Percentiles rank a stretch among this genome's conserved stretches.
phyloP scores from a whole-genome alignment of 805 yeast species.

The Ogataea dorogensis region DNA sequence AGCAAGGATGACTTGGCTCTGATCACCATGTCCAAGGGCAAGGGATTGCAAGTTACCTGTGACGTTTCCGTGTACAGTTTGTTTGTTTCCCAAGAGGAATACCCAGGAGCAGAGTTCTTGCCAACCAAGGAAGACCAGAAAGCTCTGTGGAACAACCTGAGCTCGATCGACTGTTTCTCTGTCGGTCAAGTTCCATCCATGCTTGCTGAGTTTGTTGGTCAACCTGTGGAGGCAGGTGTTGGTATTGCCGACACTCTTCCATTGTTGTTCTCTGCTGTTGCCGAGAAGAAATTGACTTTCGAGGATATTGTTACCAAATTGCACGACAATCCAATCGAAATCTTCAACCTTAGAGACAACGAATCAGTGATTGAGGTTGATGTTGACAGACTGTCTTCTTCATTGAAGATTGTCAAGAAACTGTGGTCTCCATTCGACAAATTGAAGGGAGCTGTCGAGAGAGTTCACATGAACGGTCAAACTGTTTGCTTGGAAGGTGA shows the following conservation, averaged over 20 bases:
- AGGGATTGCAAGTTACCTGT: conserved; percentile 80
- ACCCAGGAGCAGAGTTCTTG: conserved; percentile 67
- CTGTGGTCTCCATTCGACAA: conserved; percentile 56
- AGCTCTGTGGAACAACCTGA: conserved; percentile 76
- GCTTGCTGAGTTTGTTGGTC: conserved; percentile 63
- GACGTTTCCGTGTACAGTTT: conserved; percentile 82
- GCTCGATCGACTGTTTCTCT: conserved; percentile 79
- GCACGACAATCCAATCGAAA: conserved; percentile 76
- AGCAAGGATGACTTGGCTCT: conserved; percentile 78
- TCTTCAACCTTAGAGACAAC: conserved; percentile 81
- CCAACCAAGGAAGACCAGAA: conserved; percentile 81
- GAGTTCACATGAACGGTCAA: conserved; percentile 76
- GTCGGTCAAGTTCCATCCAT: conserved; percentile 76
- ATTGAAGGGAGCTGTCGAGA: conserved; percentile 80
- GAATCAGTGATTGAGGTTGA: conserved; percentile 80
- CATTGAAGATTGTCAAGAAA: conserved; percentile 38
- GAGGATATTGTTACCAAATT: conserved; percentile 70
- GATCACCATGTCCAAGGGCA: conserved; percentile 80
- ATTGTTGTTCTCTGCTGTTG: conserved; percentile 75
- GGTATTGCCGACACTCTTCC: conserved; percentile 84
- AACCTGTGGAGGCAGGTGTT: conserved; percentile 62
- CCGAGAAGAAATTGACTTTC: conserved; percentile 65
- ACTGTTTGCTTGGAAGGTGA: conserved; percentile 86
- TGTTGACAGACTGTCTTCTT: conserved; percentile 61
- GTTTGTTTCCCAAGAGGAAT: conserved; percentile 70